Base-by-base conservation (phyloP, 148 eudicot species). In the Heliamphora exappendiculata region DNA sequence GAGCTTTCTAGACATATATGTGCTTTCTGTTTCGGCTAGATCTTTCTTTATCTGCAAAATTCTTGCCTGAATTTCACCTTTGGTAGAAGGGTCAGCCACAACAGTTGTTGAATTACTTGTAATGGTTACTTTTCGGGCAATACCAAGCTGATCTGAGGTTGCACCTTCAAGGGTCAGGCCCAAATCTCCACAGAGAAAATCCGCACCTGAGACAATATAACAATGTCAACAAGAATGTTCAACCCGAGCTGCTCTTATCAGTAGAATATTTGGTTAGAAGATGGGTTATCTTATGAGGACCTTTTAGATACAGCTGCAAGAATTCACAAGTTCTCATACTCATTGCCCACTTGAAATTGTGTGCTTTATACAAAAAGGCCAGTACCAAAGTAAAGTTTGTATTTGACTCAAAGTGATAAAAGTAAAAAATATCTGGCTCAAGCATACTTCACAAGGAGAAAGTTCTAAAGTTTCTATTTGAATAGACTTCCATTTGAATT, bases 81-180 rank as follows among this genome's bases (percentile, higher is more conserved):
- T 88, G n/a, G 81, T 90, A 31, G 96, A 89, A 73, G 86, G 90
- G 76, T 92, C 94, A 31, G 96, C 90, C 42, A 95, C 87, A 78
- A 95, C 88, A 60, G 96, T 92, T 34, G 98, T 95, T 70, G 86
- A 81, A 70, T 78, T 85, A 79, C 85, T 88, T 66, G 94, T 83
- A 81, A 92, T 85, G 64, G 84, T 87, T 76, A 92, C 90, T 86
- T 92, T 92, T 72, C 86, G 84, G 51, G 96, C 94, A 80, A 89
- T 83, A 55, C 98, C 98, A 83, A 95, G 98, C 84, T 92, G 96
- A 81, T 95, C 98, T 57, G 98, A 95, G 24, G 98, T 89, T 74
- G 83, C 91, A 83, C 50, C 78, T 51, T 82, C 91, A 65, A 92
- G 87, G 80, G 86, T 75, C 68, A 95, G 78, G 54, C 98, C 98